Conservation (phyloP, 768 basidiomycete species). For the Tephrocybe rancida region DNA sequence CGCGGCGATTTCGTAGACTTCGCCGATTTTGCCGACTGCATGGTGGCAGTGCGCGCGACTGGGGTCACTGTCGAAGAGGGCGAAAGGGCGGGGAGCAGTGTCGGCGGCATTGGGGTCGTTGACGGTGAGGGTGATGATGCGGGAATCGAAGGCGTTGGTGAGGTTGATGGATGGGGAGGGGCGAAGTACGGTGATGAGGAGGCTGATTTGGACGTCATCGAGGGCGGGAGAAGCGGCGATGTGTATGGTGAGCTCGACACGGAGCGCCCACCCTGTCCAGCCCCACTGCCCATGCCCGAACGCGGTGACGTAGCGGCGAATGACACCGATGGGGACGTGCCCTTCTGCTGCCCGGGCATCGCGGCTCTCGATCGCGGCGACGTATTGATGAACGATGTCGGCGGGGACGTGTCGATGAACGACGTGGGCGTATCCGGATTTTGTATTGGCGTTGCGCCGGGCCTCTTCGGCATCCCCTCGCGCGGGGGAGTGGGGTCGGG, state of each 20-base stretch:
- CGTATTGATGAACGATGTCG: slow-evolving; percentile 1
- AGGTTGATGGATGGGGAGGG: not conserved
- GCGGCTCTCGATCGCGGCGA: slow-evolving; percentile 8
- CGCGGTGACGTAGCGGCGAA: not conserved
- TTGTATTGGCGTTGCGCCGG: slow-evolving; percentile 4
- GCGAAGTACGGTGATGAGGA: not conserved
- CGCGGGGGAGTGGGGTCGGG: slow-evolving; percentile 13
- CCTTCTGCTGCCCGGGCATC: not conserved
- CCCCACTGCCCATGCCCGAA: not conserved
- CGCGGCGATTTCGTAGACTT: not conserved
- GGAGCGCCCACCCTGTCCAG: not conserved
- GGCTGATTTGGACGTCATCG: not conserved
- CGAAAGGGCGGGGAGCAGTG: not conserved
- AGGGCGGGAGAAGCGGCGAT: not conserved
- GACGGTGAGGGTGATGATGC: not conserved
- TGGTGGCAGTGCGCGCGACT: not conserved
- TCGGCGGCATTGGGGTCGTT: not conserved
- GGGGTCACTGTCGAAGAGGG: not conserved
- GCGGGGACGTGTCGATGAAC: not conserved
- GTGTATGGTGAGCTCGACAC: not conserved
- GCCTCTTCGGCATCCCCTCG: slow-evolving; percentile 2
- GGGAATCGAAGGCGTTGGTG: not conserved
- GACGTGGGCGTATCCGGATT: not conserved
- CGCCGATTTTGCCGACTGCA: not conserved
- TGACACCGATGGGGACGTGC: not conserved